A percentile compares a stretch with the other conserved stretches of the same genome.
Evolutionary conservation across 805 yeast genomes (phyloP).

Genomic region (Saccharomycopsis sp.): DNA sequence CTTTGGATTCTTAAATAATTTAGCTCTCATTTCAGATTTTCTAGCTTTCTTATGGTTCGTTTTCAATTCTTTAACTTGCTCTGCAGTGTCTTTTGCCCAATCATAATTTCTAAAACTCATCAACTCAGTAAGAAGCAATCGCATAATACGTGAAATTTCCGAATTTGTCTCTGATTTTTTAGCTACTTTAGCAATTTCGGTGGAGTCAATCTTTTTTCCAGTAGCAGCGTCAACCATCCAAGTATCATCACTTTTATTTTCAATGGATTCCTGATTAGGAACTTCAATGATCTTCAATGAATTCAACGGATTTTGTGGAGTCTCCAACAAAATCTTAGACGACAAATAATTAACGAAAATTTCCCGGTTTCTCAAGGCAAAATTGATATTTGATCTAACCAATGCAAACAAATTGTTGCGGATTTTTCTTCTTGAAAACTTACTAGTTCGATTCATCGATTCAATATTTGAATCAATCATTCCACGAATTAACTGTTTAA

Average conservation of each 20-base stretch:
- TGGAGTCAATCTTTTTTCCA: constrained; percentile 18
- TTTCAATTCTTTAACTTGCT: constrained; percentile 24
- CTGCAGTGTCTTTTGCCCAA: constrained; percentile 26
- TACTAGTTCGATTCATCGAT: constrained; percentile 6
- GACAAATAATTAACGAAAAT: constrained; percentile 40
- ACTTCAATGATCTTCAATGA: constrained; percentile 26
- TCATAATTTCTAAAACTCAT: constrained; percentile 39
- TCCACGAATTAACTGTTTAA: constrained; percentile 41
- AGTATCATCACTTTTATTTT: constrained; percentile 22
- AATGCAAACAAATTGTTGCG: constrained; percentile 37
- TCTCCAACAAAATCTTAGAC: constrained; percentile 34
- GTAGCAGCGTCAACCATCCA: constrained; percentile 23
- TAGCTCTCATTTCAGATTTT: constrained; percentile 25
- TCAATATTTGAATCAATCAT: constrained; percentile 36
- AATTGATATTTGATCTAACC: constrained; percentile 43
- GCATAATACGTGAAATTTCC: constrained; percentile 36
- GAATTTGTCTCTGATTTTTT: constrained; percentile 6
- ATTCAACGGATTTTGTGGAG: constrained; percentile 36
- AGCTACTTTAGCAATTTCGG: background rate
- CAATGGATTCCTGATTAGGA: constrained; percentile 16
- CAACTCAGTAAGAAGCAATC: constrained; percentile 55
- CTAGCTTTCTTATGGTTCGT: constrained; percentile 22
- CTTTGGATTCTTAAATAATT: constrained; percentile 43
- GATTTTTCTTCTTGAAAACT: constrained; percentile 23
- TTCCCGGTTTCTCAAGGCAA: constrained; percentile 41